These are phyloP conservation scores for Citrus mangshanensis DNA, from an alignment of 345 rosid genomes.

Conservation along the genomic window DNA sequence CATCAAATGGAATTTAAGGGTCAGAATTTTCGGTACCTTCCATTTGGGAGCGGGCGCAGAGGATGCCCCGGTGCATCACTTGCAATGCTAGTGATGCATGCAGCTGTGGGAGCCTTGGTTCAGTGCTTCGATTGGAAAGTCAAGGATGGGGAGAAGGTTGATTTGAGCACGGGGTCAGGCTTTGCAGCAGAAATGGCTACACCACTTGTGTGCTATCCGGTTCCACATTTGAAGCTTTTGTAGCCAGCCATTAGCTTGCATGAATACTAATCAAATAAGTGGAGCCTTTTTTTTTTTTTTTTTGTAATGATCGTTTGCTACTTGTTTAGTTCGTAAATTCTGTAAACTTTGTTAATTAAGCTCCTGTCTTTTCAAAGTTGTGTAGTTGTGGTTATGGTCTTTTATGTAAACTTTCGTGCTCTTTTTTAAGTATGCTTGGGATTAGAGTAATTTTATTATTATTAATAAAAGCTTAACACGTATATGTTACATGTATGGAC, in stretches of 20 bases:
- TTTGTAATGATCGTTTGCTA: background rate
- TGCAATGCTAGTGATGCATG: constrained; percentile 50
- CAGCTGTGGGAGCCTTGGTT: constrained; percentile 34
- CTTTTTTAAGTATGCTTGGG: too few species aligned
- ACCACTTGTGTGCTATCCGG: constrained; percentile 32
- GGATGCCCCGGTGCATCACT: constrained; percentile 57
- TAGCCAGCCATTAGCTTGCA: background rate
- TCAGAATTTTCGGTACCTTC: constrained; percentile 53
- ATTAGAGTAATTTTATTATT: too few species aligned
- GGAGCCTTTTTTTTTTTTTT: background rate
- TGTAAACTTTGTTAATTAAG: background rate
- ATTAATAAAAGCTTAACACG: too few species aligned
- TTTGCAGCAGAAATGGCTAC: constrained; percentile 39
- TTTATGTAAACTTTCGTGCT: too few species aligned
- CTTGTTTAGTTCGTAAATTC: background rate
- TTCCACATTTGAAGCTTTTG: constrained; percentile 6
- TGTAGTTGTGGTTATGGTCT: background rate
- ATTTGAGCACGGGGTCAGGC: constrained; percentile 31
- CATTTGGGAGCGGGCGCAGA: constrained; percentile 60
- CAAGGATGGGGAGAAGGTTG: constrained; percentile 25
- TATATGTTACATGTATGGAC: too few species aligned
- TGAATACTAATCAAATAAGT: background rate
- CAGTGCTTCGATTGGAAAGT: constrained; percentile 43
- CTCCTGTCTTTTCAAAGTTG: background rate
- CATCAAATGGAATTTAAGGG: constrained; percentile 60